These are phyloP conservation scores for Hordeum pubiflorum DNA, from an alignment of 202 grass and related monocot genomes.

Conservation along the genomic window DNA sequence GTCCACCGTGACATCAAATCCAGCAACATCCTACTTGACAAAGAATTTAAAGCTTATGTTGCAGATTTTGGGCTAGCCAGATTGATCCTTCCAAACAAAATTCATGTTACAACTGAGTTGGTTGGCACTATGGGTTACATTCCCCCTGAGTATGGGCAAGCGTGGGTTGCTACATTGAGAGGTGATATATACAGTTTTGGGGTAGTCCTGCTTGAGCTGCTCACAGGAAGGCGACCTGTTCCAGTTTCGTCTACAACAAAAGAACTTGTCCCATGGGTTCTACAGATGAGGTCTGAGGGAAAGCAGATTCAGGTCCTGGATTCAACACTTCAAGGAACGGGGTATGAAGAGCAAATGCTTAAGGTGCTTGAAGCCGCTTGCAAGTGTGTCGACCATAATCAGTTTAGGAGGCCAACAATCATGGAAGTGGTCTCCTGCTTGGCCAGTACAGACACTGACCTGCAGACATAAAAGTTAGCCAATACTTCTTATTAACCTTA, in stretches of 20 bases:
- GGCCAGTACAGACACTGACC: conserved; percentile 16
- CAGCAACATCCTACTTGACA: conserved; percentile 73
- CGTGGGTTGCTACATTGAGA: conserved; percentile 43
- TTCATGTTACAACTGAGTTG: conserved; percentile 69
- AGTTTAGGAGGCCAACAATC: conserved; percentile 52
- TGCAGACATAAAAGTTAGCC: background rate
- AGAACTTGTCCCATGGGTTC: conserved; percentile 61
- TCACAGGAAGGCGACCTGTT: conserved; percentile 54
- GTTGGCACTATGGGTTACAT: conserved; percentile 71
- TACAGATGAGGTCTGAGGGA: conserved; percentile 33
- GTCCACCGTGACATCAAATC: conserved; percentile 78
- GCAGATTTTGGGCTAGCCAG: conserved; percentile 74
- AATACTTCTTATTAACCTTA: background rate
- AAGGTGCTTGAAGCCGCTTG: background rate
- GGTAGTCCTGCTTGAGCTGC: conserved; percentile 61
- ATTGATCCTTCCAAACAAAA: conserved; percentile 47
- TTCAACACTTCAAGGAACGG: conserved; percentile 23
- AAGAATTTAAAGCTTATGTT: conserved; percentile 55
- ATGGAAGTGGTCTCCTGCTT: conserved; percentile 58
- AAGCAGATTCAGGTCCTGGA: conserved; percentile 46
- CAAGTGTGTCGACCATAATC: conserved; percentile 26
- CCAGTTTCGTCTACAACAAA: conserved; percentile 27
- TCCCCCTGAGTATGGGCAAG: conserved; percentile 65
- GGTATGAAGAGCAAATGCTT: conserved; percentile 20
- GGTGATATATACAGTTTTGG: conserved; percentile 75